Evolutionary conservation across 192 early-diverging fungal genomes (phyloP).

Genomic region (Thamnidium elegans): DNA sequence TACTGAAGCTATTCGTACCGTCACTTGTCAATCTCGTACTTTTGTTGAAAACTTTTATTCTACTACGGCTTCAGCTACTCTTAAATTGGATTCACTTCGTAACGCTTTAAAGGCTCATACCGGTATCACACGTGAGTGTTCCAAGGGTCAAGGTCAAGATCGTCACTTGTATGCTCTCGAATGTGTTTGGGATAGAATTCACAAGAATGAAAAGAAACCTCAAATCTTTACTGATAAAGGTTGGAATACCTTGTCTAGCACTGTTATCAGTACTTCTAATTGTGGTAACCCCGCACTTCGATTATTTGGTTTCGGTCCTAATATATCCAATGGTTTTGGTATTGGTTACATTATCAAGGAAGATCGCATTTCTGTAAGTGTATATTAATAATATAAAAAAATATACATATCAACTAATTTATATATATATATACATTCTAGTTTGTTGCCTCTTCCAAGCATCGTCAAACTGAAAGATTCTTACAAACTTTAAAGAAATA

Average conservation of each 20-base stretch:
- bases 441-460: constrained; percentile 48
- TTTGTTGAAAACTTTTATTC: constrained; percentile 71
- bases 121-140: constrained; percentile 63
- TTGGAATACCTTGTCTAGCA: constrained; percentile 49
- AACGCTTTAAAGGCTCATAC: constrained; percentile 63
- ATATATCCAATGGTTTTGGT: constrained; percentile 77
- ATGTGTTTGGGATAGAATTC: constrained; percentile 50
- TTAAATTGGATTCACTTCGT: constrained; percentile 52
- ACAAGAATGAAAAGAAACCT: constrained; percentile 34
- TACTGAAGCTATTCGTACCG: constrained; percentile 77
- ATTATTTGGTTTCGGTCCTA: constrained; percentile 79
- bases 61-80: constrained; percentile 30
- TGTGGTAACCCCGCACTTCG: constrained; percentile 66
- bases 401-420: background rate
- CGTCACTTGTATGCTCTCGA: constrained; percentile 85
- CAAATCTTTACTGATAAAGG: constrained; percentile 44
- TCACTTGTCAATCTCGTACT: constrained; percentile 57
- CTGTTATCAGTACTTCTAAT: constrained; percentile 71
- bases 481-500: constrained; percentile 40
- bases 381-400: background rate
- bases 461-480: constrained; percentile 46
- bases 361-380: constrained; percentile 47
- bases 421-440: background rate
- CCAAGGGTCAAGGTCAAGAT: constrained; percentile 78
- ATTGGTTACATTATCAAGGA: constrained; percentile 75